Percentiles rank a stretch among this genome's conserved stretches.
Conservation (phyloP, 179 eudicot genomes). For the Silene vulgaris region DNA sequence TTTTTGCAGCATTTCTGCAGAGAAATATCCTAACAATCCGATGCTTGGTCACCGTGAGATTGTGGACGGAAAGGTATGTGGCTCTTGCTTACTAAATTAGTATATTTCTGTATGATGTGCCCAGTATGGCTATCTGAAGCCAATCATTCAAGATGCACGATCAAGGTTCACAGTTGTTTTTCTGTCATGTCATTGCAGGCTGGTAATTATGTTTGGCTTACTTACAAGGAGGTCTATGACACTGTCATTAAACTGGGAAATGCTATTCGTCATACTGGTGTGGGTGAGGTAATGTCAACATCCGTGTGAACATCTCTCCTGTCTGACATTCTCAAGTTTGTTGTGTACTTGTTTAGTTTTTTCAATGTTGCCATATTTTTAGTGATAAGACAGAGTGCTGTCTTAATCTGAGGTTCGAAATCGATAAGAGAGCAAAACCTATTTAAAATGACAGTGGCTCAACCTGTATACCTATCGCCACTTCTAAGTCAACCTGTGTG, state of each 20-base stretch:
- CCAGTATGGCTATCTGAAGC: not conserved
- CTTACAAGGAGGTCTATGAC: conserved; percentile 83
- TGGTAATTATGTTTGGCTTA: conserved; percentile 70
- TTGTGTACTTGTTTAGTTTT: not conserved
- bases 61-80: conserved; percentile 74
- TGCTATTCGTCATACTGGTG: conserved; percentile 70
- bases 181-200: conserved; percentile 44
- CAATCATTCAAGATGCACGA: not conserved
- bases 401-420: not conserved
- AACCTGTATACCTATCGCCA: not conserved
- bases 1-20: conserved; percentile 62
- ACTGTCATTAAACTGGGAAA: conserved; percentile 58
- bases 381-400: not conserved
- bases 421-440: not conserved
- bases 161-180: not conserved
- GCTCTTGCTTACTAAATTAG: not conserved
- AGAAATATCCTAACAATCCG: conserved; percentile 62
- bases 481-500: not conserved
- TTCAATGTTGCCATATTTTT: not conserved
- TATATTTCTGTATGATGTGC: not conserved
- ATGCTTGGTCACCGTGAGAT: conserved; percentile 85
- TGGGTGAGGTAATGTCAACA: conserved; percentile 48
- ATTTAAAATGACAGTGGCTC: not conserved
- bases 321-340: not conserved
- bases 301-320: not conserved